A percentile compares a stretch with the other conserved stretches of the same genome.
Conservation (phyloP, 208 protist genomes). For the Crithidia expoeki region DNA sequence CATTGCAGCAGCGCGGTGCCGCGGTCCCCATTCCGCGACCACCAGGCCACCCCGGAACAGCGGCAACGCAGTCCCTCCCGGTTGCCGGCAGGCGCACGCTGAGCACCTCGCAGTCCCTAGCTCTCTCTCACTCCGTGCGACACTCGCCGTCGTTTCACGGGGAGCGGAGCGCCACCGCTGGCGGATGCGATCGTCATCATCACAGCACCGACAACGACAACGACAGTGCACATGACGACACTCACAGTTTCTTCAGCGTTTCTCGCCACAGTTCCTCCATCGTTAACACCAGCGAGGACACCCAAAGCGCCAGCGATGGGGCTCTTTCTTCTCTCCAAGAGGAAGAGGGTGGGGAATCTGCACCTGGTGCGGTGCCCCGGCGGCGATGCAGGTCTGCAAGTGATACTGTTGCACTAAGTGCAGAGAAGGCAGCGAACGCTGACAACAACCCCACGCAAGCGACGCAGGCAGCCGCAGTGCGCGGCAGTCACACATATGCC, state of each 20-base stretch:
- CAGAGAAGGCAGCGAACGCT: background rate
- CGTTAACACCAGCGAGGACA: constrained; percentile 26
- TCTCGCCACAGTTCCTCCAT: constrained; percentile 28
- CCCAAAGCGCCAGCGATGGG: constrained; percentile 20
- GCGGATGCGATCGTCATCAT: background rate
- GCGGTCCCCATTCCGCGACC: background rate
- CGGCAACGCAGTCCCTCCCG: background rate
- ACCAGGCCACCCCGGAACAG: background rate
- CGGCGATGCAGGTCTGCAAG: background rate
- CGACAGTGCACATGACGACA: constrained; percentile 18
- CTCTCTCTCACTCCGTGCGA: constrained; percentile 10
- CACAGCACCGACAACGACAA: constrained; percentile 17
- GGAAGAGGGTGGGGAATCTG: constrained; percentile 5
- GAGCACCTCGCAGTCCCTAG: constrained; percentile 1
- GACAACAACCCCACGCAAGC: background rate
- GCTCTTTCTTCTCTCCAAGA: background rate
- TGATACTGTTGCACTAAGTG: background rate
- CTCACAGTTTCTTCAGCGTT: constrained; percentile 14
- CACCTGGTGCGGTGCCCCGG: background rate
- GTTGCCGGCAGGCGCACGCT: background rate
- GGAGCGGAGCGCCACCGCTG: constrained; percentile 6
- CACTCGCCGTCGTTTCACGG: constrained; percentile 3
- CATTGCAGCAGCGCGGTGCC: constrained; percentile 5
- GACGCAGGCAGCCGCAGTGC: background rate
- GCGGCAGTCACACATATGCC: background rate